phyloP scores from a whole-genome alignment of 108 stramenopile species.

The Cyclotella cryptica region DNA sequence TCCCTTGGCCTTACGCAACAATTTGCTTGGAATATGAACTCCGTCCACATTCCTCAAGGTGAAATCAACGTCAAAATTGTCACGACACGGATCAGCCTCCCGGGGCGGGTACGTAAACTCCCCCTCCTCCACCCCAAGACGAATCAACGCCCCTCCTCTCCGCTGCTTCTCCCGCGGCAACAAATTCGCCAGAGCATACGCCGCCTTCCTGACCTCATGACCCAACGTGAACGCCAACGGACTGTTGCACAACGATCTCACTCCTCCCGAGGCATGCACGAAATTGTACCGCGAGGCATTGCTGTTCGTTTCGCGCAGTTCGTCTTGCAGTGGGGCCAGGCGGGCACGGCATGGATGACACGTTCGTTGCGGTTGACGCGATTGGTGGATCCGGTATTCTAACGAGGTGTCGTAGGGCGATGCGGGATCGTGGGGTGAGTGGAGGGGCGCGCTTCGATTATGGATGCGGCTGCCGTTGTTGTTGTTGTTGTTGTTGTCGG shows the following conservation, averaged over 20 bases:
- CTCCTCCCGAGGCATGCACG: slow-evolving; percentile 76
- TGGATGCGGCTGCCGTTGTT: slow-evolving; percentile 20
- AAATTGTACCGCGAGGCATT: slow-evolving; percentile 89
- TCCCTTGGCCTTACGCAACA: slow-evolving; percentile 81
- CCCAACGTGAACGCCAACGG: slow-evolving; percentile 91
- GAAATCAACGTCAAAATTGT: slow-evolving; percentile 53
- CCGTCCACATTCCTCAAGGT: slow-evolving; percentile 81
- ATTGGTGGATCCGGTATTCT: slow-evolving; percentile 68
- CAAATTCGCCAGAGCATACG: slow-evolving; percentile 87
- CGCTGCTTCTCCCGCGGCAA: slow-evolving; percentile 55
- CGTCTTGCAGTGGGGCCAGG: slow-evolving; percentile 73
- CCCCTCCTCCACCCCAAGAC: not conserved
- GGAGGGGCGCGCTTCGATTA: slow-evolving; percentile 46
- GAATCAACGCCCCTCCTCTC: not conserved
- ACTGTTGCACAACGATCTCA: slow-evolving; percentile 69
- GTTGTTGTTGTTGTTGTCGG: slow-evolving; percentile 23
- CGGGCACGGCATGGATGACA: slow-evolving; percentile 64
- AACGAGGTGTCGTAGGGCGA: slow-evolving; percentile 11
- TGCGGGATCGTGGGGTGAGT: slow-evolving; percentile 66
- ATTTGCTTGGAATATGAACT: slow-evolving; percentile 74
- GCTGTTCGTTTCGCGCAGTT: slow-evolving; percentile 67
- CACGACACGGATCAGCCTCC: slow-evolving; percentile 24
- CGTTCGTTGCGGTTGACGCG: slow-evolving; percentile 73
- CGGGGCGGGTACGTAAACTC: slow-evolving; percentile 34
- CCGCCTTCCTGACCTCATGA: slow-evolving; percentile 91